A percentile compares a stretch with the other conserved stretches of the same genome.
These are phyloP conservation scores for Porcisia deanei DNA, from an alignment of 208 protist genomes.

Conservation along the genomic window DNA sequence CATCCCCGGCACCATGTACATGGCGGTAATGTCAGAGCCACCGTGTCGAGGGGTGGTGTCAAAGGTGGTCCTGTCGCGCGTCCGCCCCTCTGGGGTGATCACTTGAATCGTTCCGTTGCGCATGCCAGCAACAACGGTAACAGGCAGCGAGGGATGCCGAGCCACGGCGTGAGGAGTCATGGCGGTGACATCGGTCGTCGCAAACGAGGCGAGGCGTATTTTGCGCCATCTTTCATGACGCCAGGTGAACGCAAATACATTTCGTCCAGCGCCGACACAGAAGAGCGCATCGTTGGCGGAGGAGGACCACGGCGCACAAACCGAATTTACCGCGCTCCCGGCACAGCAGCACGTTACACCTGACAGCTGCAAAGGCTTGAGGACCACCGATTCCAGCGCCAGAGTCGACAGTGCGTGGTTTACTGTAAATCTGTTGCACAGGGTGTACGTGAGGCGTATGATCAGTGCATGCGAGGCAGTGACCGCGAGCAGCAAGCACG, in stretches of 20 bases:
- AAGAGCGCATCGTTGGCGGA: not conserved
- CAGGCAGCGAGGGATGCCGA: not conserved
- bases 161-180: not conserved
- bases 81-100: slow-evolving; percentile 8
- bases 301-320: not conserved
- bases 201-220: slow-evolving; percentile 20
- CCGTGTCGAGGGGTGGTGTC: slow-evolving; percentile 36
- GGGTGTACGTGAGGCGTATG: slow-evolving; percentile 2
- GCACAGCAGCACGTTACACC: slow-evolving; percentile 23
- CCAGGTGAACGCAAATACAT: slow-evolving; percentile 20
- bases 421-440: not conserved
- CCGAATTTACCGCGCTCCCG: slow-evolving; percentile 2
- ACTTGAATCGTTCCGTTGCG: slow-evolving; percentile 59
- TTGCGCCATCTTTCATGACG: slow-evolving; percentile 8
- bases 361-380: slow-evolving; percentile 11
- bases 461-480: slow-evolving; percentile 3
- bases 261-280: slow-evolving; percentile 25
- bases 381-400: slow-evolving; percentile 7
- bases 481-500: slow-evolving; percentile 3
- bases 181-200: slow-evolving; percentile 28
- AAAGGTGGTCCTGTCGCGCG: slow-evolving; percentile 14
- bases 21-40: slow-evolving; percentile 32
- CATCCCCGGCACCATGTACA: slow-evolving; percentile 31
- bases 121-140: slow-evolving; percentile 36
- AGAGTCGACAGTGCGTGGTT: slow-evolving; percentile 1